Evolutionary conservation across 108 stramenopile genomes (phyloP).

Genomic region (Fistulifera solaris): DNA sequence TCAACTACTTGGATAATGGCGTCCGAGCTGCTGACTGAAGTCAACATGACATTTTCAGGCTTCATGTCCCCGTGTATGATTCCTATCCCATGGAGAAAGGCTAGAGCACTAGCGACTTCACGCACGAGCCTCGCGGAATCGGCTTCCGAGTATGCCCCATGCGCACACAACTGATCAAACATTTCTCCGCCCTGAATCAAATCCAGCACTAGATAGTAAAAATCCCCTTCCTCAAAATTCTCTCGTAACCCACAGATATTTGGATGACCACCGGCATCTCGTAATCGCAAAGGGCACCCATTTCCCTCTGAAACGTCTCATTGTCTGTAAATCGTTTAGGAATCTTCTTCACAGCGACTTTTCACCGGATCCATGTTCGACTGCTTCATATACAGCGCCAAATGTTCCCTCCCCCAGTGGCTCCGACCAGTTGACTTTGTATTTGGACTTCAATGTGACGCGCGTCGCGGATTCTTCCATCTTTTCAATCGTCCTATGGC

Average conservation of each 20-base stretch:
- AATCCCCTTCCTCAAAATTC: conserved; percentile 51
- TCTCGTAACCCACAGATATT: conserved; percentile 63
- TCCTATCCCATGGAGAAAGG: conserved; percentile 72
- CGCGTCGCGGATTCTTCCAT: conserved; percentile 19
- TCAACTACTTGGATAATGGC: conserved; percentile 70
- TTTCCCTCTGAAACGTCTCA: conserved; percentile 41
- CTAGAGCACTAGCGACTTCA: conserved; percentile 60
- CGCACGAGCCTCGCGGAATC: conserved; percentile 65
- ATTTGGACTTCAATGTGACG: conserved; percentile 6
- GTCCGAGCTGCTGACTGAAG: conserved; percentile 35
- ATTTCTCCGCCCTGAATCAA: conserved; percentile 75
- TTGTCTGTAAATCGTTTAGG: conserved; percentile 51
- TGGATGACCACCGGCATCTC: conserved; percentile 63
- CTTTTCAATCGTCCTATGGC: conserved; percentile 12
- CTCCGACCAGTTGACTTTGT: conserved; percentile 9
- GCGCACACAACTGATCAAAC: conserved; percentile 76
- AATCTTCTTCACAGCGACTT: conserved; percentile 56
- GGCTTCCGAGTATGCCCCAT: conserved; percentile 73
- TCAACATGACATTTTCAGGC: conserved; percentile 78
- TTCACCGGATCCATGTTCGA: conserved; percentile 33
- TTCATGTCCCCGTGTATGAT: conserved; percentile 82
- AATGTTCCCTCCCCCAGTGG: conserved; percentile 32
- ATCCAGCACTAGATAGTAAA: conserved; percentile 72
- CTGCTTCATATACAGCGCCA: conserved; percentile 55
- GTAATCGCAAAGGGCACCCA: conserved; percentile 42